These are phyloP conservation scores for Pseudonitzschia multiseries DNA, from an alignment of 108 stramenopile species.

Conservation along the genomic window DNA sequence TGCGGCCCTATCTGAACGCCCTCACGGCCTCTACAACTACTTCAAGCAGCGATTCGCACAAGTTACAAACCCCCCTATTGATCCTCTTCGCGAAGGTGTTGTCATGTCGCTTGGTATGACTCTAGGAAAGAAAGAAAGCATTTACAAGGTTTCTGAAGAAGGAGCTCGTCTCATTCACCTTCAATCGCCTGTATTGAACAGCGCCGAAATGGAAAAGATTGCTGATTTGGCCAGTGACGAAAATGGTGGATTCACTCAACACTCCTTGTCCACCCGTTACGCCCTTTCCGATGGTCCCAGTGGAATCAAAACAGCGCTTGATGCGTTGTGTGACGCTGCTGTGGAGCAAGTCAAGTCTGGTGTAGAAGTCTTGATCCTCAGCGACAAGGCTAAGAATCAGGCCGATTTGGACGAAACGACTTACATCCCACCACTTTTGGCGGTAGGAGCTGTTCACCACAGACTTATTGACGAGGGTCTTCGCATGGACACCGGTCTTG, in stretches of 20 bases:
- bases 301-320: slow-evolving; percentile 82
- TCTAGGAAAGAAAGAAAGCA: slow-evolving; percentile 91
- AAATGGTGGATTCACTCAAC: slow-evolving; percentile 80
- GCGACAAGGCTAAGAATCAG: slow-evolving; percentile 75
- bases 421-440: slow-evolving; percentile 92
- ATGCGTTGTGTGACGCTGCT: slow-evolving; percentile 83
- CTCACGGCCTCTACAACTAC: slow-evolving; percentile 93
- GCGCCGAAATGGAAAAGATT: slow-evolving; percentile 73
- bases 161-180: slow-evolving; percentile 85
- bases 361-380: slow-evolving; percentile 88
- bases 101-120: slow-evolving; percentile 97
- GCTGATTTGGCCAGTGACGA: slow-evolving; percentile 49
- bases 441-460: slow-evolving; percentile 96
- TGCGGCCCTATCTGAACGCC: slow-evolving; percentile 84
- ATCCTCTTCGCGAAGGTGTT: slow-evolving; percentile 94
- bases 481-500: slow-evolving; percentile 89
- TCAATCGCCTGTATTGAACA: slow-evolving; percentile 77
- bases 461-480: slow-evolving; percentile 90
- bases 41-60: slow-evolving; percentile 98
- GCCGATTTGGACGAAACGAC: slow-evolving; percentile 59
- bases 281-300: slow-evolving; percentile 73
- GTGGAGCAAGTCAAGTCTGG: slow-evolving; percentile 80
- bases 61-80: slow-evolving; percentile 98
- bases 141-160: slow-evolving; percentile 87
- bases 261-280: slow-evolving; percentile 85